Percentiles rank a stretch among this genome's conserved stretches.
Conservation (phyloP, 176 grass and related monocot species). For the Eragrostis nindensis region DNA sequence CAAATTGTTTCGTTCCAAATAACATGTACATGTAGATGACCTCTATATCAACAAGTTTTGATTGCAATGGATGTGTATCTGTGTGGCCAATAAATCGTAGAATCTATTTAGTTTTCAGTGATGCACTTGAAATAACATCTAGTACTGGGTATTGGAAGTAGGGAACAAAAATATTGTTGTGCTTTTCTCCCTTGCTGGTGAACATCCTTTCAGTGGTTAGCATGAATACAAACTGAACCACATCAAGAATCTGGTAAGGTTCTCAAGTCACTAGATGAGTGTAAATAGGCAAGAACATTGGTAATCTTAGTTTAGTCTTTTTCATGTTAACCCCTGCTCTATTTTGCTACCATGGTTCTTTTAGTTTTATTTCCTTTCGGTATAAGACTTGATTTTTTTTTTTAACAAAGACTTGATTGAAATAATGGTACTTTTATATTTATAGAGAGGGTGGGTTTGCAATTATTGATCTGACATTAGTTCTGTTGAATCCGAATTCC, state of each 20-base stretch:
- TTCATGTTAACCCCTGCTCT: background rate
- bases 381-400: background rate
- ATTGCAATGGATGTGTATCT: background rate
- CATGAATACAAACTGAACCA: background rate
- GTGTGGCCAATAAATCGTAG: background rate
- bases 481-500: background rate
- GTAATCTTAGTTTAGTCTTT: background rate
- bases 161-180: background rate
- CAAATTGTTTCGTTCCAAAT: background rate
- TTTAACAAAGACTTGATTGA: background rate
- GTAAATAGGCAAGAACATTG: background rate
- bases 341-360: background rate
- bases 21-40: background rate
- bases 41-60: background rate
- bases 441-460: background rate
- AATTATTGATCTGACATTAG: background rate
- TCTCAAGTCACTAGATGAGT: background rate
- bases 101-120: background rate
- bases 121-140: background rate
- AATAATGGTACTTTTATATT: background rate
- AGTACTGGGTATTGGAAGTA: background rate
- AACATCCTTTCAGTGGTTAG: background rate
- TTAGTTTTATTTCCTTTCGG: background rate
- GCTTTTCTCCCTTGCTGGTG: background rate
- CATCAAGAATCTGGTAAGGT: background rate